phyloP scores from a whole-genome alignment of 2,329 filamentous ascomycete species.

The Paradendryphiella salina region DNA sequence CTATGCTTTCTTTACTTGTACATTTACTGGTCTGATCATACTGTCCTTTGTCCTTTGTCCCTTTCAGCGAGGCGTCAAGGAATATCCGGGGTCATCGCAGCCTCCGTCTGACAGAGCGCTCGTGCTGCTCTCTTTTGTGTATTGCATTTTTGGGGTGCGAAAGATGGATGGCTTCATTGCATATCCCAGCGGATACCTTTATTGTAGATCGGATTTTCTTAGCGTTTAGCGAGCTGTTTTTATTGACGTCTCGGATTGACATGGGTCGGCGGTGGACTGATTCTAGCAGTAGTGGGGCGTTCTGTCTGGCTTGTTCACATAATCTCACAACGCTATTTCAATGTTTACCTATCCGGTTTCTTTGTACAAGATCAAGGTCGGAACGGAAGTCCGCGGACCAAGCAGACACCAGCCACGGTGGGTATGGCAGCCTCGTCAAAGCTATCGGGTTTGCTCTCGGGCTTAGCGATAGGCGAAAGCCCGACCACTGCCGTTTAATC shows the following conservation, averaged over 20 bases:
- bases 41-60: constrained; percentile 18
- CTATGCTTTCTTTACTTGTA: constrained; percentile 10
- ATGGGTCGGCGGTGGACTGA: neutral
- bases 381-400: neutral
- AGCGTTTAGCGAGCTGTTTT: constrained; percentile 1
- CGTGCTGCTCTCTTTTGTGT: constrained; percentile 19
- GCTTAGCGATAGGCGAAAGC: too few species aligned
- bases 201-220: constrained; percentile 26
- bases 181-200: constrained; percentile 24
- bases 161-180: constrained; percentile 21
- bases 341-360: neutral
- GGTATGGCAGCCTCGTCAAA: too few species aligned
- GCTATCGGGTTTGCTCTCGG: too few species aligned
- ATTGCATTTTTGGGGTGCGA: constrained; percentile 12
- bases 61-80: constrained; percentile 35
- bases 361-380: too few species aligned
- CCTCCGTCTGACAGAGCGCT: constrained; percentile 15
- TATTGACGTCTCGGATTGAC: constrained; percentile 4
- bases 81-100: constrained; percentile 19
- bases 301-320: neutral
- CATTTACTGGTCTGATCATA: constrained; percentile 21
- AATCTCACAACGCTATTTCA: neutral
- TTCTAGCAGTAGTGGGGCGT: neutral
- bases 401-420: too few species aligned
- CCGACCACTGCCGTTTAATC: too few species aligned